phyloP scores from a whole-genome alignment of 176 grass and related monocot species.

The Pontederia paniculata region DNA sequence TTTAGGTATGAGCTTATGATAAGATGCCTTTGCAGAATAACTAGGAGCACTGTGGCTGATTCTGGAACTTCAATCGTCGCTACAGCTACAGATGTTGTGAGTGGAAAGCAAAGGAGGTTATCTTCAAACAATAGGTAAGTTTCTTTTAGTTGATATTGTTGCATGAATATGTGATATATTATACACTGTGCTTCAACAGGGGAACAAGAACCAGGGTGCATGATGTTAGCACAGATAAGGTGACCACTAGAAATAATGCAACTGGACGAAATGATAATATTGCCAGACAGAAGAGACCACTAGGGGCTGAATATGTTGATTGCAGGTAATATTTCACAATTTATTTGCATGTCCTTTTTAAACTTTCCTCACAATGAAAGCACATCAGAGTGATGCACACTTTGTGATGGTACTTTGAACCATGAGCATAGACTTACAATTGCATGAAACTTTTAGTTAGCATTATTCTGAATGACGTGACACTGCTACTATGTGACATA shows the following conservation, averaged over 20 bases:
- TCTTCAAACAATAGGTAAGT: conserved; percentile 38
- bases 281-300: conserved; percentile 35
- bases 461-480: too few species aligned
- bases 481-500: too few species aligned
- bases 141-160: too few species aligned
- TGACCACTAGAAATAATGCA: conserved; percentile 17
- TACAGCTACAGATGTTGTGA: conserved; percentile 29
- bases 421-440: too few species aligned
- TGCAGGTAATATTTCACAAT: conserved; percentile 32
- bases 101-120: conserved; percentile 45
- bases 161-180: neutral
- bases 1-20: neutral
- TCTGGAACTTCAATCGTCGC: conserved; percentile 48
- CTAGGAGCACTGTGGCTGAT: conserved; percentile 43
- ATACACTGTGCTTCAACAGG: conserved; percentile 33
- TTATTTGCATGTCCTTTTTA: too few species aligned
- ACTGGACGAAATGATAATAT: conserved; percentile 29
- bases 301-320: conserved; percentile 42
- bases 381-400: too few species aligned
- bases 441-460: too few species aligned
- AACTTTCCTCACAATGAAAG: too few species aligned
- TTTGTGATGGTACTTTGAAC: too few species aligned
- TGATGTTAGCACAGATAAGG: conserved; percentile 19
- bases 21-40: conserved; percentile 18
- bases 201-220: conserved; percentile 49